phyloP scores from a whole-genome alignment of 75 land plant genomes.

The Isoetes taiwanensis region DNA sequence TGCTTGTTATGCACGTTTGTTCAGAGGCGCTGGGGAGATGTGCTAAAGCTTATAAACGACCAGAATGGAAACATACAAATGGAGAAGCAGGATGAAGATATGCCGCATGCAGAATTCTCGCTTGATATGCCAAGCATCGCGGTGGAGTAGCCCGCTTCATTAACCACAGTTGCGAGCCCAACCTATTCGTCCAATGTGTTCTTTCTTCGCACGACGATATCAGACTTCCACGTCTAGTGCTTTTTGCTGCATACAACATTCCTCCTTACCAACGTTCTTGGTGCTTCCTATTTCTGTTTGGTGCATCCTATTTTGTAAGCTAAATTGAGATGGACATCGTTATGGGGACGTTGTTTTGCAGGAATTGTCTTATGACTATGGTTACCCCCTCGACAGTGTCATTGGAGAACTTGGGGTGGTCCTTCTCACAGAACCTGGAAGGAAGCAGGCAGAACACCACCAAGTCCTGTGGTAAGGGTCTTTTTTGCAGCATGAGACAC shows the following conservation, averaged over 20 bases:
- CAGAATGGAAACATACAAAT: conserved; percentile 7
- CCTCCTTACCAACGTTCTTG: too few species aligned
- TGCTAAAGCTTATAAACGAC: not conserved
- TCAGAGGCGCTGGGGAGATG: conserved; percentile 7
- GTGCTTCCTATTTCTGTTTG: too few species aligned
- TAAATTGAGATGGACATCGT: too few species aligned
- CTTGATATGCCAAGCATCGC: conserved; percentile 56
- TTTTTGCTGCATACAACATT: conserved; percentile 75
- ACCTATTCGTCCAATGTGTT: conserved; percentile 87
- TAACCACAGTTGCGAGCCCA: conserved; percentile 90
- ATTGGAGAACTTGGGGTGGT: too few species aligned
- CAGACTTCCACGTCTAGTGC: conserved; percentile 47
- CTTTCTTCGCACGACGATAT: conserved; percentile 59
- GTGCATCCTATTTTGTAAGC: too few species aligned
- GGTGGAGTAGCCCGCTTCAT: conserved; percentile 83
- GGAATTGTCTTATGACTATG: conserved; percentile 70
- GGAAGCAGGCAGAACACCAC: too few species aligned
- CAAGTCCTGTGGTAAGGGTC: not conserved
- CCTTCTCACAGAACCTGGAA: conserved; percentile 43
- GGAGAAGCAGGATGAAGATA: too few species aligned
- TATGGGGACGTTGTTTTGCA: too few species aligned
- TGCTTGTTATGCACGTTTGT: too few species aligned
- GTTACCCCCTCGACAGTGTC: conserved; percentile 41
- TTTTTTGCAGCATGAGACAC: conserved; percentile 36
- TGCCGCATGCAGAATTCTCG: conserved; percentile 47